Evolutionary conservation across 2,329 filamentous ascomycete genomes (phyloP).

Genomic region (Hypoxylon sp.): DNA sequence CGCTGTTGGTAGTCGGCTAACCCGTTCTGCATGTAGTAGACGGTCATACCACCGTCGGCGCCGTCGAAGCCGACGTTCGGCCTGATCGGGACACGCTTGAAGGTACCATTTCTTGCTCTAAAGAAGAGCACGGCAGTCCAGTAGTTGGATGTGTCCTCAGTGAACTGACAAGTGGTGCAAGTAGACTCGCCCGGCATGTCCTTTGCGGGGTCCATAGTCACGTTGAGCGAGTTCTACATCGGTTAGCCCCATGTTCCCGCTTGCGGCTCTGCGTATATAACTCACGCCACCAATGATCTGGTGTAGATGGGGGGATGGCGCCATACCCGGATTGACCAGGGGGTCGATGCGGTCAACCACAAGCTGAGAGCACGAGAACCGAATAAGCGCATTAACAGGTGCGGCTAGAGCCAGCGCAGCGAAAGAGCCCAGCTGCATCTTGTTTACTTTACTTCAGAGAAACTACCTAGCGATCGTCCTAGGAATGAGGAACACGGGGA

Average conservation of each 20-base stretch:
- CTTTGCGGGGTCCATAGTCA: constrained; percentile 50
- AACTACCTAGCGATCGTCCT: constrained; percentile 12
- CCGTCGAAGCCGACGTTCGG: constrained; percentile 50
- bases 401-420: constrained; percentile 46
- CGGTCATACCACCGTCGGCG: constrained; percentile 59
- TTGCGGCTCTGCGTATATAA: constrained; percentile 8
- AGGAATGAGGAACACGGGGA: constrained; percentile 7
- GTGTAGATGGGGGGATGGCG: constrained; percentile 52
- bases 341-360: constrained; percentile 53
- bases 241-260: constrained; percentile 13
- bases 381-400: constrained; percentile 47
- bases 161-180: constrained; percentile 52
- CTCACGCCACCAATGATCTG: constrained; percentile 53
- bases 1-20: constrained; percentile 54
- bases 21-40: constrained; percentile 60
- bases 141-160: constrained; percentile 51
- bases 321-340: constrained; percentile 50
- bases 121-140: constrained; percentile 53
- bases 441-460: constrained; percentile 20
- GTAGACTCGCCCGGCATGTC: constrained; percentile 50
- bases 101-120: constrained; percentile 50
- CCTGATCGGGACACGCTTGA: constrained; percentile 51
- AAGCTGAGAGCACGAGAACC: constrained; percentile 53
- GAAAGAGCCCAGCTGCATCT: constrained; percentile 46
- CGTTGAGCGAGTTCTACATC: constrained; percentile 50